These are phyloP conservation scores for Gracilaria domingensis DNA, from an alignment of 23 red algal species.

Conservation along the genomic window DNA sequence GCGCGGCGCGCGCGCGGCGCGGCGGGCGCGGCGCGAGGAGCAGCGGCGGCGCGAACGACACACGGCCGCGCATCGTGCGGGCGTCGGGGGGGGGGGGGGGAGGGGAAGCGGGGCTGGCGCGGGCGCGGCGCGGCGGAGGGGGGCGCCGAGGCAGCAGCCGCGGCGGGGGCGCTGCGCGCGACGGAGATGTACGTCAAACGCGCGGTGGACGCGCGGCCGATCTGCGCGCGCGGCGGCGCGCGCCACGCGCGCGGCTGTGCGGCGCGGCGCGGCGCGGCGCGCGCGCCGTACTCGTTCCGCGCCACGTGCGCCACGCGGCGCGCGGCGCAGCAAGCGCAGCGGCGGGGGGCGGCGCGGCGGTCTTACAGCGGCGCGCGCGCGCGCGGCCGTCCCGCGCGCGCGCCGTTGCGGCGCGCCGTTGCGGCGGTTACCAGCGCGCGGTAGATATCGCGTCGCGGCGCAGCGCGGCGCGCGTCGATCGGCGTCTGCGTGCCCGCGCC, in stretches of 20 bases:
- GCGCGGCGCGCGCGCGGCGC: not conserved
- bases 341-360: not conserved
- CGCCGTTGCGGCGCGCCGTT: too few species aligned
- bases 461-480: too few species aligned
- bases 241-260: not conserved
- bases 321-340: not conserved
- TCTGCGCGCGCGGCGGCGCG: not conserved
- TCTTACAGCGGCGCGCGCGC: not conserved
- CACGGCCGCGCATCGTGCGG: not conserved
- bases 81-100: too few species aligned
- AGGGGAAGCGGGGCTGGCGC: too few species aligned
- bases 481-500: not conserved
- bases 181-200: too few species aligned
- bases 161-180: not conserved
- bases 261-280: not conserved
- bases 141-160: not conserved
- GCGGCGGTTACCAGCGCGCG: too few species aligned
- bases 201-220: too few species aligned
- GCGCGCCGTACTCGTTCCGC: not conserved
- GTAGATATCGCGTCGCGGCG: not conserved
- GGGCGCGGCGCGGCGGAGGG: not conserved
- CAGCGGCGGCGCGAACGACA: slow-evolving; percentile 5
- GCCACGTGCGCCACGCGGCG: not conserved
- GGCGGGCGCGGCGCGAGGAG: not conserved
- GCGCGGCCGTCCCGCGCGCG: not conserved